A percentile compares a stretch with the other conserved stretches of the same genome.
phyloP scores from a whole-genome alignment of 176 grass and related monocot genomes.

The Zoysia pacifica region DNA sequence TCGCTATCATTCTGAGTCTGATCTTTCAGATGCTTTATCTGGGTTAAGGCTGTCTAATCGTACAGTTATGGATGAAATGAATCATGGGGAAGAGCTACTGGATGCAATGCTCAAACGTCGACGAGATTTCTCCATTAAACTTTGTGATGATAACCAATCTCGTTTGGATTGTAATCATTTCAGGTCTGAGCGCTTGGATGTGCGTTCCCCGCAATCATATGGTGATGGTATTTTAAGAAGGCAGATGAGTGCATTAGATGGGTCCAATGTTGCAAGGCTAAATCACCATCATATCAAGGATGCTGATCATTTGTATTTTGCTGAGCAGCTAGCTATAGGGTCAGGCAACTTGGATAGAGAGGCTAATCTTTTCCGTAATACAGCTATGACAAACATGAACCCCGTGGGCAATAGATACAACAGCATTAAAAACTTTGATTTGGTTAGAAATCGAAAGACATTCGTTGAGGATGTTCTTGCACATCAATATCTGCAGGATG shows the following conservation, averaged over 20 bases:
- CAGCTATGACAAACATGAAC: constrained; percentile 28
- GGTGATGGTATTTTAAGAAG: constrained; percentile 47
- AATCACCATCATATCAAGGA: constrained; percentile 37
- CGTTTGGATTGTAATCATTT: constrained; percentile 31
- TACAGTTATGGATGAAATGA: constrained; percentile 30
- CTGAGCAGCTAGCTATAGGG: constrained; percentile 46
- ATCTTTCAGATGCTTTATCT: constrained; percentile 54
- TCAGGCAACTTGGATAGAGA: constrained; percentile 49
- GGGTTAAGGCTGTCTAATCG: constrained; percentile 45
- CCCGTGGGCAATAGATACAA: constrained; percentile 39
- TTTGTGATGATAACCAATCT: constrained; percentile 17
- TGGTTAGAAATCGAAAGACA: constrained; percentile 54
- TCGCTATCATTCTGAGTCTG: constrained; percentile 28
- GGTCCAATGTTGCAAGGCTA: constrained; percentile 34
- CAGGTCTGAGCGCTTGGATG: constrained; percentile 26
- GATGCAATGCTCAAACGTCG: constrained; percentile 32
- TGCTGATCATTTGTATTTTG: constrained; percentile 38
- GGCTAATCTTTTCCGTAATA: constrained; percentile 36
- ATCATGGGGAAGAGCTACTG: constrained; percentile 42
- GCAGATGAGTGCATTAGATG: constrained; percentile 40
- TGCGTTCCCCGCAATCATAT: background rate
- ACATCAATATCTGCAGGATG: constrained; percentile 59
- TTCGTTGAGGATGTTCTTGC: constrained; percentile 54
- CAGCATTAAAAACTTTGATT: constrained; percentile 41
- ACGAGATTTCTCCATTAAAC: constrained; percentile 30